Evolutionary conservation across 73 alveolate genomes (phyloP).

Genomic region (Tetrahymena elliotti): DNA sequence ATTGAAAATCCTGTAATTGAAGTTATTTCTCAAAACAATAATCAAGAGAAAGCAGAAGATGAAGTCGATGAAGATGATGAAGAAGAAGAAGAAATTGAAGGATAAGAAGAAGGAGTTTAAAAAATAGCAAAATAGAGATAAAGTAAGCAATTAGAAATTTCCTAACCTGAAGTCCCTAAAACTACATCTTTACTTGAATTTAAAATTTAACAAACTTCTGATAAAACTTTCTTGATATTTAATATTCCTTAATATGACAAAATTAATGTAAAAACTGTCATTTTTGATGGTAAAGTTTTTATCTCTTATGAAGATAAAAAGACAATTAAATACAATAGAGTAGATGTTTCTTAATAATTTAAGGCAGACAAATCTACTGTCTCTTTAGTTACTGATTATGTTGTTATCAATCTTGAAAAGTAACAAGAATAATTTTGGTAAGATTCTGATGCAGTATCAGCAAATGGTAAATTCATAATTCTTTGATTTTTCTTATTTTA

Average conservation of each 20-base stretch:
- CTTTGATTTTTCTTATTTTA: background rate
- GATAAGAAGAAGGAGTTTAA: background rate
- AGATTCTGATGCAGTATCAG: background rate
- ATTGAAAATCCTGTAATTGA: background rate
- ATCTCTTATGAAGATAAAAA: background rate
- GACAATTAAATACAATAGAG: background rate
- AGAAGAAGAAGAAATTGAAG: background rate
- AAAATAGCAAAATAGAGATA: background rate
- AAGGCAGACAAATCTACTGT: background rate
- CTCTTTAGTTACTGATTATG: background rate
- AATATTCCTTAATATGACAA: background rate
- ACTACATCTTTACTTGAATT: background rate
- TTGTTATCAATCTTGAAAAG: background rate
- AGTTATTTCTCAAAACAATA: background rate
- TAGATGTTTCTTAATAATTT: background rate
- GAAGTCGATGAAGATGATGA: background rate
- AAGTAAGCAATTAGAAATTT: background rate
- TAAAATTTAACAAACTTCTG: background rate
- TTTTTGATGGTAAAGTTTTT: background rate
- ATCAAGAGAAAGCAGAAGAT: background rate
- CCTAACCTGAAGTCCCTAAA: background rate
- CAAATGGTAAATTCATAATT: background rate
- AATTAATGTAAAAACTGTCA: background rate
- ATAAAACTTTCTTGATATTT: background rate
- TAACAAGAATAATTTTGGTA: background rate